Base-by-base conservation (phyloP, 2,329 filamentous ascomycete species). In the Gliomastix tumulicola region DNA sequence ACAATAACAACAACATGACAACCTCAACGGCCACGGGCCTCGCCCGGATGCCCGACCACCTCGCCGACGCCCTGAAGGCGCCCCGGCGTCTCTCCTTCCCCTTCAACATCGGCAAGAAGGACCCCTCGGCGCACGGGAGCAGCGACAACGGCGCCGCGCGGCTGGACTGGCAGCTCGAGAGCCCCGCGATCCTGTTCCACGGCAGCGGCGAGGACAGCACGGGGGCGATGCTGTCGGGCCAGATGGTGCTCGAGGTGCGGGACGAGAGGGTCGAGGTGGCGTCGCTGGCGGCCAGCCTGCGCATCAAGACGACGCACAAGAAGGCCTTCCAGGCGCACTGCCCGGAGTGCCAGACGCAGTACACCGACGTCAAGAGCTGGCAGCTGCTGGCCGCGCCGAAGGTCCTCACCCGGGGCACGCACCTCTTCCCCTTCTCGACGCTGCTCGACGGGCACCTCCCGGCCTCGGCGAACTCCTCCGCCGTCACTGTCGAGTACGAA, bases 361-460 rank as follows among this genome's bases (percentile, higher is more conserved):
- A 71, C 40, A 87, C 79, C 23, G 79, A 88, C 55, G 62, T 97
- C 43, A 82, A 83, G 57, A 77, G 71, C 36, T 96, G 88, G 88
- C 75, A 76, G 21, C 84, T 97, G 50, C 63, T 94, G 40, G 73
- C 71, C 15, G 68, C 69, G 31, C 69, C 74, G 30, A 61, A 70
- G 15, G 59, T 59, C 10, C 57, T 81, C 37, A 54, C 56, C 41
- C 70, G 66, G 53, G 76, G 76, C 60, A 58, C 54, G 54, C 88
- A 96, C 58, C 71, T 78, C 32, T 94, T 89, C 55, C 90, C 92
- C 34, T 95, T 96, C 61, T 94, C 88, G 49, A 82, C 88, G 48
- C 71, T 96, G 35, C 75, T 98, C 31, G 79, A 81, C 3, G 92
- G 92, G 16, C 75, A 90, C 51, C 73, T 95, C n/a, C 89, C 90